phyloP scores from a whole-genome alignment of 208 protist species.

The Trypanosoma avium region DNA sequence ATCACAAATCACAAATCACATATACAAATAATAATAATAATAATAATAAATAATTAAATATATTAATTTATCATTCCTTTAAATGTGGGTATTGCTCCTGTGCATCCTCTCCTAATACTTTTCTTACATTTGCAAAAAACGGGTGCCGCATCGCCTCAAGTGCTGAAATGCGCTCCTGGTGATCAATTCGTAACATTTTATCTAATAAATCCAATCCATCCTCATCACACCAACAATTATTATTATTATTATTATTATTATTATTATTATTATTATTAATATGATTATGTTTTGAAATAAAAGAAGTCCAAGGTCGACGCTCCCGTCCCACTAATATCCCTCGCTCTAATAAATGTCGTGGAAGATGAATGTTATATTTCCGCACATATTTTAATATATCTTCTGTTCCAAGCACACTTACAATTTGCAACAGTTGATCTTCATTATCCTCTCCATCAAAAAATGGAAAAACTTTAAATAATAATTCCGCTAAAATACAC shows the following conservation, averaged over 20 bases:
- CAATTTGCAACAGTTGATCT: slow-evolving; percentile 97
- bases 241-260: too few species aligned
- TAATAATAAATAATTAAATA: too few species aligned
- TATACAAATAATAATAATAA: too few species aligned
- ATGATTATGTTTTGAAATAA: too few species aligned
- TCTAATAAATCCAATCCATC: slow-evolving; percentile 98
- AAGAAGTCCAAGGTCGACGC: slow-evolving; percentile 44
- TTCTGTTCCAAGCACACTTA: slow-evolving; percentile 95
- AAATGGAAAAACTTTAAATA: slow-evolving; percentile 98
- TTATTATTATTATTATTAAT: too few species aligned
- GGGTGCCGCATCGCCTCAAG: slow-evolving; percentile 98
- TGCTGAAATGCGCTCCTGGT: slow-evolving; percentile 95
- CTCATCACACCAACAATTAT: slow-evolving; percentile 79
- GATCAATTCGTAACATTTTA: slow-evolving; percentile 96
- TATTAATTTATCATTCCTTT: slow-evolving; percentile 6
- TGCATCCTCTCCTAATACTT: slow-evolving; percentile 32
- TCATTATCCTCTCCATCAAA: slow-evolving; percentile 98
- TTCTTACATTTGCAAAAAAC: slow-evolving; percentile 95
- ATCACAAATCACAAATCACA: too few species aligned
- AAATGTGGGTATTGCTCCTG: slow-evolving; percentile 69
- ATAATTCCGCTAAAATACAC: slow-evolving; percentile 98
- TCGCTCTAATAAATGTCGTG: slow-evolving; percentile 74
- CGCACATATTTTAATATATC: slow-evolving; percentile 92
- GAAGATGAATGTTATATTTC: slow-evolving; percentile 96
- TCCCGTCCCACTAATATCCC: slow-evolving; percentile 12